These are phyloP conservation scores for Cnidoscolus chayamansa DNA, from an alignment of 441 rosid genomes.

Conservation along the genomic window DNA sequence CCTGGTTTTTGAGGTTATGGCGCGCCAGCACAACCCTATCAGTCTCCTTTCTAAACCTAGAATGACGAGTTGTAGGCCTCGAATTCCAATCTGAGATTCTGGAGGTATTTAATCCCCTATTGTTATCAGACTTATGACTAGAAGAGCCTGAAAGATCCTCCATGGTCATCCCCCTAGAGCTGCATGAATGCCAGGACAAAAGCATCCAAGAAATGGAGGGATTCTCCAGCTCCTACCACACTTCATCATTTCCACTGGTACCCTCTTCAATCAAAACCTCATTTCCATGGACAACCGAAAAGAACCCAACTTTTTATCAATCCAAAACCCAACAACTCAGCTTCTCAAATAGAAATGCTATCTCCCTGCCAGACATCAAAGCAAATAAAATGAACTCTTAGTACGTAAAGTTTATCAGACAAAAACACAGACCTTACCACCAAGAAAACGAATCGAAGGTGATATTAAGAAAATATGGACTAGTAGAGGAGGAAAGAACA, in stretches of 20 bases:
- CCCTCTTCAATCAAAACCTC: constrained; percentile 48
- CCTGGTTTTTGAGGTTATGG: constrained; percentile 48
- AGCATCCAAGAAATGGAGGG: constrained; percentile 36
- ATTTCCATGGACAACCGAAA: constrained; percentile 28
- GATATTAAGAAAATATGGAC: neutral
- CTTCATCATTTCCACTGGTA: constrained; percentile 39
- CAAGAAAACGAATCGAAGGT: constrained; percentile 5
- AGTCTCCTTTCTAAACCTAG: constrained; percentile 39
- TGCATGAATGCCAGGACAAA: constrained; percentile 40
- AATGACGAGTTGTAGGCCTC: constrained; percentile 33
- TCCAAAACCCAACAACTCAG: constrained; percentile 21
- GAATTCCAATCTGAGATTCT: constrained; percentile 54
- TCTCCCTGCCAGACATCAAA: constrained; percentile 26
- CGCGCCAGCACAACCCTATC: constrained; percentile 46
- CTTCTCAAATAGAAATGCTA: constrained; percentile 23
- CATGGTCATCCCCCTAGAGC: constrained; percentile 63
- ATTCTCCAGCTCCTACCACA: constrained; percentile 36
- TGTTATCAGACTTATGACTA: constrained; percentile 56
- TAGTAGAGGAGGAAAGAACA: neutral
- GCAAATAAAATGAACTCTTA: constrained; percentile 13
- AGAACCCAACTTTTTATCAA: constrained; percentile 21
- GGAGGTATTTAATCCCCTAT: constrained; percentile 55
- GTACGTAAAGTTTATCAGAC: constrained; percentile 16
- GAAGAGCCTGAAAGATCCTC: constrained; percentile 74
- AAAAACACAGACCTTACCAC: constrained; percentile 24